phyloP scores from a whole-genome alignment of 352 stramenopile species.

The Phytophthora macrochlamydospora region DNA sequence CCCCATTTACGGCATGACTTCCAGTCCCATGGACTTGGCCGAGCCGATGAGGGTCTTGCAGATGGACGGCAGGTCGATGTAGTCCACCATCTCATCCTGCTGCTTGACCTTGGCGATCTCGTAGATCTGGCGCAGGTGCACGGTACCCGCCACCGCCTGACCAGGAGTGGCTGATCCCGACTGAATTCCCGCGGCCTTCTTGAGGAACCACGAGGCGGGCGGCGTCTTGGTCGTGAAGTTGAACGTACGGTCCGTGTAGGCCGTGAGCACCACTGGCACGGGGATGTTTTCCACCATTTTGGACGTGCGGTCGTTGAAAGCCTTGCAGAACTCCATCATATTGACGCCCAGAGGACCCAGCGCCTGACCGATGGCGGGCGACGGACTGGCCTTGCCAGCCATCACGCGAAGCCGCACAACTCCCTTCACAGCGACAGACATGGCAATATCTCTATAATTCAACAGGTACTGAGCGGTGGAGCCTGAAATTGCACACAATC shows the following conservation, averaged over 20 bases:
- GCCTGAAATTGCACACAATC: constrained; percentile 12
- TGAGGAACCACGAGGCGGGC: constrained; percentile 94
- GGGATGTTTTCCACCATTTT: constrained; percentile 92
- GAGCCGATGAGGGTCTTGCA: constrained; percentile 94
- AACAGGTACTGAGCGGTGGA: neutral
- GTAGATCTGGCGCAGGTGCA: constrained; percentile 96
- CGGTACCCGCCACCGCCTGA: constrained; percentile 80
- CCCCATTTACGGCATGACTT: constrained; percentile 66
- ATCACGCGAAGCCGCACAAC: constrained; percentile 86
- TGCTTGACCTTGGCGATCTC: constrained; percentile 99
- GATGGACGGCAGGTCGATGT: constrained; percentile 92
- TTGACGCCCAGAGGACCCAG: constrained; percentile 98
- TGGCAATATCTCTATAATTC: constrained; percentile 22
- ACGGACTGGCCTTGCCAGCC: constrained; percentile 86
- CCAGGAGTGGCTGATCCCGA: constrained; percentile 76
- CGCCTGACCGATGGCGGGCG: constrained; percentile 88
- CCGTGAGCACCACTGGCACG: constrained; percentile 93
- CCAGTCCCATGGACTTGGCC: constrained; percentile 92
- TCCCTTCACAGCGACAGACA: constrained; percentile 70
- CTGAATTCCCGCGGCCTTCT: constrained; percentile 89
- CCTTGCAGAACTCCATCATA: constrained; percentile 99
- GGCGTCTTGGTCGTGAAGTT: constrained; percentile 96
- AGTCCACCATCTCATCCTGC: constrained; percentile 92
- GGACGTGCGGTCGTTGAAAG: constrained; percentile 97
- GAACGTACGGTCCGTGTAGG: constrained; percentile 95